These are phyloP conservation scores for Cylindrotheca closterium DNA, from an alignment of 108 stramenopile genomes.

Conservation along the genomic window DNA sequence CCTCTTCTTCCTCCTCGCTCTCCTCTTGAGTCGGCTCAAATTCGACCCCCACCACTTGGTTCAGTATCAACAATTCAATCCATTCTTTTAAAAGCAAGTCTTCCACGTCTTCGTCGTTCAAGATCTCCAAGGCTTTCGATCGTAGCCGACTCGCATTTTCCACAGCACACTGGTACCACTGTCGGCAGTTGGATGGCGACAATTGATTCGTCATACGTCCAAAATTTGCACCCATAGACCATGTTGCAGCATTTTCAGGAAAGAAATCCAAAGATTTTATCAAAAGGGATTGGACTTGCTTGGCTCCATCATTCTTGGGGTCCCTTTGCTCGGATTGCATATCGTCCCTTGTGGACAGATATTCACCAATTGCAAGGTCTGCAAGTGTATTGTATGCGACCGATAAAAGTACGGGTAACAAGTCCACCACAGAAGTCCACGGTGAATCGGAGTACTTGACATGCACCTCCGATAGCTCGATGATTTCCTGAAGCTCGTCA, in stretches of 20 bases:
- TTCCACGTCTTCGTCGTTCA: slow-evolving; percentile 26
- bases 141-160: slow-evolving; percentile 26
- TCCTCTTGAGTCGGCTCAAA: slow-evolving; percentile 39
- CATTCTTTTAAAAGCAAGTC: slow-evolving; percentile 57
- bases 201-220: slow-evolving; percentile 44
- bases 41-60: slow-evolving; percentile 69
- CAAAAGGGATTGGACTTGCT: slow-evolving; percentile 7
- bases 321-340: background rate
- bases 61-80: slow-evolving; percentile 73
- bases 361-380: slow-evolving; percentile 48
- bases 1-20: slow-evolving; percentile 26
- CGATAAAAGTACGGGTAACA: slow-evolving; percentile 62
- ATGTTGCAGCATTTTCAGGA: slow-evolving; percentile 54
- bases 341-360: slow-evolving; percentile 28
- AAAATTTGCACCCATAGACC: slow-evolving; percentile 62
- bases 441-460: slow-evolving; percentile 1
- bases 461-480: slow-evolving; percentile 17
- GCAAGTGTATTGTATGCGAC: slow-evolving; percentile 59
- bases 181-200: slow-evolving; percentile 11
- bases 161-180: slow-evolving; percentile 53
- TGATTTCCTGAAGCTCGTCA: slow-evolving; percentile 65
- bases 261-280: slow-evolving; percentile 34
- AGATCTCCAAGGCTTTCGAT: slow-evolving; percentile 21
- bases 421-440: slow-evolving; percentile 12
- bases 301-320: background rate